Evolutionary conservation across 2,329 filamentous ascomycete species (phyloP).

Genomic region (Mycosphaerelloides madeirae): DNA sequence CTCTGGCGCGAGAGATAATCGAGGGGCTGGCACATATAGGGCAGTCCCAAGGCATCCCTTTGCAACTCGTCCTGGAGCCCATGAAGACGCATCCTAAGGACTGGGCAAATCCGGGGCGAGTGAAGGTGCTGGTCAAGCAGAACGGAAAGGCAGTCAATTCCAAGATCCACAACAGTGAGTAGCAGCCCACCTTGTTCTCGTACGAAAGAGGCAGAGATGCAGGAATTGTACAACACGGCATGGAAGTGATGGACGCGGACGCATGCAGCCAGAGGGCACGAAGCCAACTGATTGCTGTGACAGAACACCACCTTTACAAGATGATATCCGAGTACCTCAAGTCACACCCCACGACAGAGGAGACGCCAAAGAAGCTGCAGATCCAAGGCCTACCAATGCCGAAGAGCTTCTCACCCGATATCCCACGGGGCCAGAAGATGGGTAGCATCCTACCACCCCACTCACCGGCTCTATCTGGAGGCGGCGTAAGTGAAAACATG

Average conservation of each 20-base stretch:
- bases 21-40: conserved; percentile 69
- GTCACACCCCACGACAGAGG: conserved; percentile 70
- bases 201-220: background rate
- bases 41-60: conserved; percentile 35
- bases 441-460: conserved; percentile 77
- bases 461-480: conserved; percentile 83
- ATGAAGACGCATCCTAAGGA: conserved; percentile 92
- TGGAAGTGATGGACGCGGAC: background rate
- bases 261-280: too few species aligned
- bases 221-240: background rate
- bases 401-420: conserved; percentile 49
- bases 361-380: conserved; percentile 64
- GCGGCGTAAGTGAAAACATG: conserved; percentile 89
- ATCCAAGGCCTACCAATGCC: conserved; percentile 73
- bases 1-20: conserved; percentile 82
- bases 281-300: conserved; percentile 19
- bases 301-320: conserved; percentile 82
- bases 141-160: conserved; percentile 48
- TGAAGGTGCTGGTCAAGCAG: conserved; percentile 70
- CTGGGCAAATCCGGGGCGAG: conserved; percentile 92
- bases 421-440: conserved; percentile 87
- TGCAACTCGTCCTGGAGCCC: conserved; percentile 77
- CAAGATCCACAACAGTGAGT: conserved; percentile 61
- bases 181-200: background rate
- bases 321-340: conserved; percentile 73